These are phyloP conservation scores for Hexamita inflata DNA, from an alignment of 208 protist genomes.

Conservation along the genomic window DNA sequence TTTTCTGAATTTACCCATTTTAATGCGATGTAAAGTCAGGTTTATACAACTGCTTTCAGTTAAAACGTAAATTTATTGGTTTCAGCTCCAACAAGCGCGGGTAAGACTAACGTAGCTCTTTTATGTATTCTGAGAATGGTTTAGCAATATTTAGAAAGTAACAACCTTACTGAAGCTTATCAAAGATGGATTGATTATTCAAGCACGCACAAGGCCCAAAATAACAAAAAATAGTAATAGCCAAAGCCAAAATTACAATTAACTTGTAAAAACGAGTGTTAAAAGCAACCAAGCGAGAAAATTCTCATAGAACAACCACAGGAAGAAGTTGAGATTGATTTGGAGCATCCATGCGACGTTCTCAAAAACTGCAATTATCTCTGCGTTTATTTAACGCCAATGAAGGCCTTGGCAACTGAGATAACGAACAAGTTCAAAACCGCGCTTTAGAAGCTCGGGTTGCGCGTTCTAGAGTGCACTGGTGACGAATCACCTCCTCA, in stretches of 20 bases:
- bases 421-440: conserved; percentile 82
- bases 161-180: conserved; percentile 30
- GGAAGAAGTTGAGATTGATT: too few relatives aligned
- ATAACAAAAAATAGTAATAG: not conserved
- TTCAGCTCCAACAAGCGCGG: conserved; percentile 84
- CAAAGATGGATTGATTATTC: conserved; percentile 75
- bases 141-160: not conserved
- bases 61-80: conserved; percentile 92
- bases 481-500: conserved; percentile 96
- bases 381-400: conserved; percentile 60
- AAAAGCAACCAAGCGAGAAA: too few relatives aligned
- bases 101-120: conserved; percentile 78
- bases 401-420: conserved; percentile 95
- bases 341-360: too few relatives aligned
- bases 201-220: conserved; percentile 80
- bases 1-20: too few relatives aligned
- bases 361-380: not conserved
- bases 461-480: conserved; percentile 75
- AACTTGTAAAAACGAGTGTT: too few relatives aligned
- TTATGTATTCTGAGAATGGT: conserved; percentile 76
- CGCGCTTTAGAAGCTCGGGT: conserved; percentile 50
- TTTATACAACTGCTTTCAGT: conserved; percentile 82
- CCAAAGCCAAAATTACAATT: not conserved
- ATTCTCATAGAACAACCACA: too few relatives aligned
- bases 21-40: too few relatives aligned